Evolutionary conservation across 306 rosid genomes (phyloP), one percentile per base, ranked within the genome.

Genomic region (Vigna hirtella): DNA sequence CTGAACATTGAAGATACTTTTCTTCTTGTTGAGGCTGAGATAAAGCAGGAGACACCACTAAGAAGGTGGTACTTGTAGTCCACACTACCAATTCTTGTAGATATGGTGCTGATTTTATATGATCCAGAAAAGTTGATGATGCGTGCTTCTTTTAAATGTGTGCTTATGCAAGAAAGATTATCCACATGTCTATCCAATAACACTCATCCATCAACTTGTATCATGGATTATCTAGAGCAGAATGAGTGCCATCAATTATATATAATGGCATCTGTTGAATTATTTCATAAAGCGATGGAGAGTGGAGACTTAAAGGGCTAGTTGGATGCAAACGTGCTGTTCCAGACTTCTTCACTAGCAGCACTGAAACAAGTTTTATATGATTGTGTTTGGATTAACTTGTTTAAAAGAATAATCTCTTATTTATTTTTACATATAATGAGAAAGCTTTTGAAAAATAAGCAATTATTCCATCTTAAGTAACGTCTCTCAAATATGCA

Each of bases 21-120:
- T 36, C 5, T 34, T 34, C 34, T 80, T 68, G 68, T 45, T 73
- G 50, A 61, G 51, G 22, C 36, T 67, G 73, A 59, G 86, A 78
- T 50, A 83, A 83, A 68, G 80, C 63, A 73, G 34, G 40, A 74
- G 69, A 81, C 73, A 79, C 83, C 72, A 78, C 70, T 79, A 74
- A 73, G 80, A 17, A 66, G 50, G 49, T 78, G 73, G 68, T 47
- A 24, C 26, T 61, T 74, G 63, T 68, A 79, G 36, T 53, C 73
- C 72, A 59, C 42, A 53, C 24, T 66, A 56, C 13, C 69, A 59
- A 50, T 68, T 78, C 48, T 66, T 58, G 63, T 76, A 48, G 42
- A 36, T 78, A 57, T 82, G 70, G 70, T 70, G 69, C 62, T 76
- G 52, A 52, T 42, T 30, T 82, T 36, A 40, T 70, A 43, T 82